Evolutionary conservation across 164 flowering plant species (phyloP), one percentile per base, ranked within the genome.

Genomic region (Magnolia sinica): DNA sequence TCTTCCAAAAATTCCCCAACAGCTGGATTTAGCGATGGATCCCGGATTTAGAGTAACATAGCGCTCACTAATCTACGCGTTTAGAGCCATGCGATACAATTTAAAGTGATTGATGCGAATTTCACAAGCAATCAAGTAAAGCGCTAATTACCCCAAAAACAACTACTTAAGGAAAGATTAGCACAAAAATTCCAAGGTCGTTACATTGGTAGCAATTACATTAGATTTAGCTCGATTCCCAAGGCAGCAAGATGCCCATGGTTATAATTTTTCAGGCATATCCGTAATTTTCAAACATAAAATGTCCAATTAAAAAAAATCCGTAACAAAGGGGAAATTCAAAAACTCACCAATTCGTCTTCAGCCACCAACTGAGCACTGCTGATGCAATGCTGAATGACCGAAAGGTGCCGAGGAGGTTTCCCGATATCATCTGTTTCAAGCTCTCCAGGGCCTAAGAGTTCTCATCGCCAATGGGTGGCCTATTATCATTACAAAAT

Each of bases 381-480:
- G 83, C 92, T 91, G 72, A 75, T 66, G 51, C 88, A 85, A 75
- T 91, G 91, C 37, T 91, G 83, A 73, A 89, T 80, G 22, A 52
- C 81, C 0, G 90, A 84, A 66, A 87, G 58, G 72, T 87, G 81
- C 66, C 88, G 76, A 0, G 92, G 92, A 31, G 92, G 95, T 77
- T 87, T 91, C 31, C 89, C 87, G 61, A 75, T 64, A 14, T 22
- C 20, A 70, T 18, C 49, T 86, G 88, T 29, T 84, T 84, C 9
- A 80, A 61, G 68, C 69, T 79, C n/a, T 80, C 86, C 71, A 78
- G 61, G 31, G 71, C 78, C 68, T 85, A 87, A 0, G 82, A 80
- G 68, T 68, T 82, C 72, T 83, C 82, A 14, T 84, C 87, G 64
- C 81, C 89, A 63, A 77, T 58, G 1, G 71, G 68, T 24, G 76